phyloP scores from a whole-genome alignment of 208 protist genomes.

The Trichomonas tenax region DNA sequence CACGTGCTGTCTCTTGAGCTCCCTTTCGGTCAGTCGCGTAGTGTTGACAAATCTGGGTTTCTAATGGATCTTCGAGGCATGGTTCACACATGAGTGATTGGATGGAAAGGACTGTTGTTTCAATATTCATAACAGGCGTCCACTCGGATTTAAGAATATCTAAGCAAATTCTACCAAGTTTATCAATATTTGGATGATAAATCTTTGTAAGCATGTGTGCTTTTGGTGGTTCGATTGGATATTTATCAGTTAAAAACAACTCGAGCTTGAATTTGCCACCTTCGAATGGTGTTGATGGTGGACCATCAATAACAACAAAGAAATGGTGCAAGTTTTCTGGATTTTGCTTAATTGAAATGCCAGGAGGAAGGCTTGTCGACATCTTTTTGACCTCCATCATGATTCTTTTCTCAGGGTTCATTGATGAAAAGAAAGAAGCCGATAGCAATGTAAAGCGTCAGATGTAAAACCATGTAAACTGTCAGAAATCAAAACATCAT shows the following conservation, averaged over 20 bases:
- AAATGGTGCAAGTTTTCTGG: not conserved
- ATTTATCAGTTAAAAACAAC: constrained; percentile 43
- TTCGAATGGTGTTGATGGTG: constrained; percentile 40
- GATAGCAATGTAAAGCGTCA: not conserved
- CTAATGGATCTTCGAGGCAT: constrained; percentile 66
- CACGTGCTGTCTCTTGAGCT: constrained; percentile 37
- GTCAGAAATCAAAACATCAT: too few relatives aligned
- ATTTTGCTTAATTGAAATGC: not conserved
- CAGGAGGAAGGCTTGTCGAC: not conserved
- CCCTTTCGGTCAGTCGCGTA: constrained; percentile 59
- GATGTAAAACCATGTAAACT: too few relatives aligned
- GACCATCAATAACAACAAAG: constrained; percentile 31
- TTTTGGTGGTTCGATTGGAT: constrained; percentile 55
- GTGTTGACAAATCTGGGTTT: constrained; percentile 61
- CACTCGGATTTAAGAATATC: constrained; percentile 85
- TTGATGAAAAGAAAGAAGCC: not conserved
- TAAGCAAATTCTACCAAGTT: constrained; percentile 70
- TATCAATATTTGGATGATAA: constrained; percentile 69
- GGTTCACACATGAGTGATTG: constrained; percentile 33
- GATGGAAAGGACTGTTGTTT: constrained; percentile 28
- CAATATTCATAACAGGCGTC: constrained; percentile 54
- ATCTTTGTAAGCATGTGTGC: constrained; percentile 70
- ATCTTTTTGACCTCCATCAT: not conserved
- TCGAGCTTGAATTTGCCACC: constrained; percentile 46
- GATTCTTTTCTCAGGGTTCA: not conserved